phyloP scores from a whole-genome alignment of 306 rosid genomes.

The Canavalia gladiata region DNA sequence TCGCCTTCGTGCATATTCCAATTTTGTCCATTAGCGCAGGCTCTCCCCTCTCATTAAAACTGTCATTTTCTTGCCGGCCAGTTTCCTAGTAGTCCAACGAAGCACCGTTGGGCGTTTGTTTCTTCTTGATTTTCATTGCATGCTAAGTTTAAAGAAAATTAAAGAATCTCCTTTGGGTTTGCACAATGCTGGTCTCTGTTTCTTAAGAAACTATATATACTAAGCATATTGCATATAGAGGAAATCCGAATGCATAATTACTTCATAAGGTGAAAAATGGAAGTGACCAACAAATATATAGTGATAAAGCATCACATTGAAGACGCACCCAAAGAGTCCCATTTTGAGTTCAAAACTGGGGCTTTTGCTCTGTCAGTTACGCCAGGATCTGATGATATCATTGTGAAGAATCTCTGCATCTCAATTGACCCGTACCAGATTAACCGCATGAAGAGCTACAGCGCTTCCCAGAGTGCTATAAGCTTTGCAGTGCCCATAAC shows the following conservation, averaged over 20 bases:
- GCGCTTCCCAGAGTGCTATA: slow-evolving; percentile 49
- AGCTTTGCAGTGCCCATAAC: slow-evolving; percentile 50
- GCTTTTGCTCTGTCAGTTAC: slow-evolving; percentile 44
- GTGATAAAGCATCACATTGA: slow-evolving; percentile 53
- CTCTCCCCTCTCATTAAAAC: too few relatives aligned
- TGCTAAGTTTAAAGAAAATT: too few relatives aligned
- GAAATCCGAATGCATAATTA: background rate
- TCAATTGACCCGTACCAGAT: slow-evolving; percentile 76
- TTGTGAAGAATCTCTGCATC: slow-evolving; percentile 67
- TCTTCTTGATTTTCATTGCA: too few relatives aligned
- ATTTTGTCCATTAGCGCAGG: too few relatives aligned
- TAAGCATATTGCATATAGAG: background rate
- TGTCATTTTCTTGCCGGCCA: too few relatives aligned
- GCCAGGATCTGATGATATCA: slow-evolving; percentile 57
- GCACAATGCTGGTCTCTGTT: too few relatives aligned
- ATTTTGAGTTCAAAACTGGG: slow-evolving; percentile 62
- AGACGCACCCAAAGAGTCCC: slow-evolving; percentile 62
- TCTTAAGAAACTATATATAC: background rate
- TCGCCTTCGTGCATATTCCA: too few relatives aligned
- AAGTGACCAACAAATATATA: slow-evolving; percentile 62
- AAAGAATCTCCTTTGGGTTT: too few relatives aligned
- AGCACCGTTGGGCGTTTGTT: too few relatives aligned
- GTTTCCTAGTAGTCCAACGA: too few relatives aligned
- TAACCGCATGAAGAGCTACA: slow-evolving; percentile 50
- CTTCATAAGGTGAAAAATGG: slow-evolving; percentile 49